Percentiles rank a stretch among this genome's conserved stretches.
Conservation (phyloP, 768 basidiomycete species). For the Trametes maxima region DNA sequence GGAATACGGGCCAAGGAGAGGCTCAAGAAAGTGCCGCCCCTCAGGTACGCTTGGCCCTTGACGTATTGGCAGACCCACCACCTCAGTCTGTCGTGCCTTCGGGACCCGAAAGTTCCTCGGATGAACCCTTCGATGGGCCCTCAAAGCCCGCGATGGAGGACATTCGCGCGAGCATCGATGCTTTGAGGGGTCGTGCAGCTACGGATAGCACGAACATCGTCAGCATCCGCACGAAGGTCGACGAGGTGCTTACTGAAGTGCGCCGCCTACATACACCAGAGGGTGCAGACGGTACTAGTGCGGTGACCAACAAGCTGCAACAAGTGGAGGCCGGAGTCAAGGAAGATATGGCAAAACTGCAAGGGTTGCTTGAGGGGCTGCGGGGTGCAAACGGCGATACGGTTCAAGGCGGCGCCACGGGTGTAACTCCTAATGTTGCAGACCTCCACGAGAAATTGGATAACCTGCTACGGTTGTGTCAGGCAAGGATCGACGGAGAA, state of each 20-base stretch:
- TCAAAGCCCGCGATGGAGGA: slow-evolving; percentile 15
- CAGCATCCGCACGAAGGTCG: slow-evolving; percentile 29
- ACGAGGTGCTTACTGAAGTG: slow-evolving; percentile 26
- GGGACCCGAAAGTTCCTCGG: background rate
- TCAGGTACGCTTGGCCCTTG: slow-evolving; percentile 1
- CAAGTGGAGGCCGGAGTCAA: slow-evolving; percentile 44
- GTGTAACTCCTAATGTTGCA: slow-evolving; percentile 26
- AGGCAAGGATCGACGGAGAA: background rate
- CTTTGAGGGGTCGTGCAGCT: slow-evolving; percentile 12
- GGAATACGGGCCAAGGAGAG: background rate
- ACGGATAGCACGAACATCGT: slow-evolving; percentile 18
- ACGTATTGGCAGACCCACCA: background rate
- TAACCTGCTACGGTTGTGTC: slow-evolving; percentile 34
- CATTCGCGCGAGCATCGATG: slow-evolving; percentile 23
- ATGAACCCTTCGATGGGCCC: background rate
- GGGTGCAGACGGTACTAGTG: background rate
- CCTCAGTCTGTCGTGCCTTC: background rate
- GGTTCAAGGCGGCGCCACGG: background rate
- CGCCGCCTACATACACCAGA: background rate
- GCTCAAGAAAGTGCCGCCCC: background rate
- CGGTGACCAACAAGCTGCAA: slow-evolving; percentile 40
- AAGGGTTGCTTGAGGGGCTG: slow-evolving; percentile 25
- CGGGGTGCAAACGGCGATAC: background rate
- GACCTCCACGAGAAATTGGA: slow-evolving; percentile 44
- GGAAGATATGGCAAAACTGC: slow-evolving; percentile 6